A percentile compares a stretch with the other conserved stretches of the same genome.
These are phyloP conservation scores for Citrus glauca DNA, from an alignment of 345 rosid genomes.

Conservation along the genomic window DNA sequence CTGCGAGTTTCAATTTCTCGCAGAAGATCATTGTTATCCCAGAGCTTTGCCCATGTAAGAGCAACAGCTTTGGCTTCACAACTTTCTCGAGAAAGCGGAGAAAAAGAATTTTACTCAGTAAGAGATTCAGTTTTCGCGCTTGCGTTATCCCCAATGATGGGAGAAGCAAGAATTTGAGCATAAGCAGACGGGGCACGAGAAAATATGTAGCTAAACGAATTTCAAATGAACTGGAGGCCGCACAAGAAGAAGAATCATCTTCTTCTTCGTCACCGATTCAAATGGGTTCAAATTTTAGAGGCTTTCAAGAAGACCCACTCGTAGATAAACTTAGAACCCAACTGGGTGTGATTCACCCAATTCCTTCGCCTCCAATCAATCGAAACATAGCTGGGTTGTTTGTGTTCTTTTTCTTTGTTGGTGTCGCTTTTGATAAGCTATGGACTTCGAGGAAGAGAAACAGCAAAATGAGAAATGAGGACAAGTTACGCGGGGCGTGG, in stretches of 20 bases:
- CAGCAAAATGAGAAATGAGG: slow-evolving; percentile 23
- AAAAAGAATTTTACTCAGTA: slow-evolving; percentile 8
- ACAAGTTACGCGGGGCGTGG: slow-evolving; percentile 45
- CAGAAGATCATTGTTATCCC: not conserved
- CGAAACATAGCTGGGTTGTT: slow-evolving; percentile 62
- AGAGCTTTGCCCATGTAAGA: not conserved
- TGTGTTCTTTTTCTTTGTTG: slow-evolving; percentile 87
- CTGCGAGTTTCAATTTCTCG: not conserved
- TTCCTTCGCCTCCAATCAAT: slow-evolving; percentile 84
- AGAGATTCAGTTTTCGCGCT: slow-evolving; percentile 35
- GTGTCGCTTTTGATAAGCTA: slow-evolving; percentile 80
- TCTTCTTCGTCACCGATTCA: slow-evolving; percentile 37
- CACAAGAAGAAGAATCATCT: slow-evolving; percentile 29
- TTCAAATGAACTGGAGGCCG: slow-evolving; percentile 45
- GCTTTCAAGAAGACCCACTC: slow-evolving; percentile 73
- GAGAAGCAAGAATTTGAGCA: slow-evolving; percentile 13
- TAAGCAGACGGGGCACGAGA: slow-evolving; percentile 31
- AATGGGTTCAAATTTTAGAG: slow-evolving; percentile 50
- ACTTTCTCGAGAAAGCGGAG: not conserved
- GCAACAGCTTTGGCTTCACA: not conserved
- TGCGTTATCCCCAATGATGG: slow-evolving; percentile 32
- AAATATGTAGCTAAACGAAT: slow-evolving; percentile 37
- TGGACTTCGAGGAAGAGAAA: slow-evolving; percentile 72
- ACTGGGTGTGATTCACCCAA: slow-evolving; percentile 82
- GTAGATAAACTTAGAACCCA: slow-evolving; percentile 89